Percentiles rank a stretch among this genome's conserved stretches.
phyloP scores from a whole-genome alignment of 1,139 yeast species.

The Candida albicans region DNA sequence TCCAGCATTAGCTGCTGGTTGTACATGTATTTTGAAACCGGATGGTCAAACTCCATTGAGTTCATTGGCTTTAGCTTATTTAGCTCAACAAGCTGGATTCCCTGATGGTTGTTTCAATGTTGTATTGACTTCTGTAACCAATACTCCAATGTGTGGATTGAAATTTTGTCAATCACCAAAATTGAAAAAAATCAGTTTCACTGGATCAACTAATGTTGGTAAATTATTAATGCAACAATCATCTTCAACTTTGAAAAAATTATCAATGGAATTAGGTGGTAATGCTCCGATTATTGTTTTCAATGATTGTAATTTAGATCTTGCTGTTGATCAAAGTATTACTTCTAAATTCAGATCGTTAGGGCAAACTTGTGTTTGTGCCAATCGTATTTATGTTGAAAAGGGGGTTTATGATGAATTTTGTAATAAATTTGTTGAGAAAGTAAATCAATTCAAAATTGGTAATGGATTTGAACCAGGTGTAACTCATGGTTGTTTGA shows the following conservation, averaged over 20 bases:
- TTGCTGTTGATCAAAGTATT: conserved; percentile 51
- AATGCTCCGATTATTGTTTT: conserved; percentile 52
- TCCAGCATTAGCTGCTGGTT: conserved; percentile 51
- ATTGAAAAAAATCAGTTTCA: conserved; percentile 53
- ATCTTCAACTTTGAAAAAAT: conserved; percentile 45
- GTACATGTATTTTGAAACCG: conserved; percentile 48
- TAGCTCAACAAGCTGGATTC: conserved; percentile 45
- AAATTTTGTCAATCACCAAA: conserved; percentile 38
- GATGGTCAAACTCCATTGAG: conserved; percentile 48
- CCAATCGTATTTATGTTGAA: conserved; percentile 79
- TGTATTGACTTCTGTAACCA: conserved; percentile 35
- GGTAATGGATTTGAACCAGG: conserved; percentile 46
- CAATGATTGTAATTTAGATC: conserved; percentile 49
- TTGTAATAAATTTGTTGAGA: conserved; percentile 32
- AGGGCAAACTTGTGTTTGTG: conserved; percentile 93
- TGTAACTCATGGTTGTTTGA: conserved; percentile 48
- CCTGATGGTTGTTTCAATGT: conserved; percentile 48
- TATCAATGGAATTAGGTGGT: conserved; percentile 55
- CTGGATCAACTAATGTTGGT: conserved; percentile 62
- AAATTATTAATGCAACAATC: conserved; percentile 50
- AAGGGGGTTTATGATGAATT: conserved; percentile 64
- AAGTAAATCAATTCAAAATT: conserved; percentile 34
- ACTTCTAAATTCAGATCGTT: conserved; percentile 62
- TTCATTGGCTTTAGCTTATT: conserved; percentile 45
- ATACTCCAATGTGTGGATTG: conserved; percentile 35